Conservation (phyloP, 306 rosid species). For the Acacia confusa region DNA sequence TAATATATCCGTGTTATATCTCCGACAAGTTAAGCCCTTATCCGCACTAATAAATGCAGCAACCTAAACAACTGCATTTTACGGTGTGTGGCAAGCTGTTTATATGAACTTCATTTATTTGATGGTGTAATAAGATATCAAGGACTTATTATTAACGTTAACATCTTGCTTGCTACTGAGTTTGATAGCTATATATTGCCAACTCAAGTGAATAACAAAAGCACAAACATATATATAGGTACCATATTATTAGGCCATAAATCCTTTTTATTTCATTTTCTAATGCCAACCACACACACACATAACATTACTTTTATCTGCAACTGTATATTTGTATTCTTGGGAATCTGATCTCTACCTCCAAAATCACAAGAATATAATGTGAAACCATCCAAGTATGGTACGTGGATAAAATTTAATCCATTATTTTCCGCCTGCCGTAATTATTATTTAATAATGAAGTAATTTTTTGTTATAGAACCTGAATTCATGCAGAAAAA, state of each 20-base stretch:
- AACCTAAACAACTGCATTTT: background rate
- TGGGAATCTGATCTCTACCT: background rate
- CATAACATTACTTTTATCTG: background rate
- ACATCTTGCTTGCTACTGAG: conserved; percentile 13
- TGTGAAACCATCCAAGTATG: background rate
- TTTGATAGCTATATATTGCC: conserved; percentile 39
- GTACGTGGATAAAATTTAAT: background rate
- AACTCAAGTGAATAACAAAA: conserved; percentile 15
- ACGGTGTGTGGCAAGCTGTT: background rate
- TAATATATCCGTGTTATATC: background rate
- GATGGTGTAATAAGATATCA: background rate
- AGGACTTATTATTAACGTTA: background rate
- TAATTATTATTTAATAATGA: conserved; percentile 19
- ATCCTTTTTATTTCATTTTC: background rate
- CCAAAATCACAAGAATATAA: background rate
- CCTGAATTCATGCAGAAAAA: conserved; percentile 26
- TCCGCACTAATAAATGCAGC: background rate
- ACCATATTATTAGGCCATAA: background rate
- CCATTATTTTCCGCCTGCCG: conserved; percentile 32
- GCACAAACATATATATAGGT: background rate
- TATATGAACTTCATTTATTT: background rate
- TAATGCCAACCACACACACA: background rate
- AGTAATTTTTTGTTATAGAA: conserved; percentile 6
- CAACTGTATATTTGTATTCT: background rate
- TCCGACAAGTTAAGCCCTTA: background rate